phyloP scores from a whole-genome alignment of 2,329 filamentous ascomycete genomes.

The Cryphonectria radicalis region DNA sequence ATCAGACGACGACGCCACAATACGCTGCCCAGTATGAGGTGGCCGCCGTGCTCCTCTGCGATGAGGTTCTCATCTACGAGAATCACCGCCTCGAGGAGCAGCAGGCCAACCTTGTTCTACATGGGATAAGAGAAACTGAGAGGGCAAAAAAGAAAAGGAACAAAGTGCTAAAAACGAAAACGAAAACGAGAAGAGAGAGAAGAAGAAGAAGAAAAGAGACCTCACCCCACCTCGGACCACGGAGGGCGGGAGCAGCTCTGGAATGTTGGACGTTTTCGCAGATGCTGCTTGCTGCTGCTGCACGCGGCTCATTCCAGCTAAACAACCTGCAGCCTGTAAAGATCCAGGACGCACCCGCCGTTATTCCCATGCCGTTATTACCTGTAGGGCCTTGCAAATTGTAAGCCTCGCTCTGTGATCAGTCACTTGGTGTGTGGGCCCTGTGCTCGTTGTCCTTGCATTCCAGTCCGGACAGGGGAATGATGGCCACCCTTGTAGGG shows the following conservation, averaged over 20 bases:
- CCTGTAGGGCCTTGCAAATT: not conserved
- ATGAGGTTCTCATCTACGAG: not conserved
- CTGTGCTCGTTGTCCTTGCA: not conserved
- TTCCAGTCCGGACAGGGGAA: not conserved
- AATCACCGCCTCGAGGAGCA: not conserved
- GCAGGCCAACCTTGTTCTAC: not conserved
- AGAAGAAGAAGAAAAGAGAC: not conserved
- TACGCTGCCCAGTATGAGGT: not conserved
- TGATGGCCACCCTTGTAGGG: not conserved
- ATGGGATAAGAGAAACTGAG: not conserved
- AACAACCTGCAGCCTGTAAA: not conserved
- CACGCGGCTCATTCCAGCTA: not conserved
- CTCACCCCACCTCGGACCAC: not conserved
- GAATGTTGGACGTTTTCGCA: not conserved
- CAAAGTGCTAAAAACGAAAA: rapidly evolving
- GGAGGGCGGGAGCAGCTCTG: not conserved
- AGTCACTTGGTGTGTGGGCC: not conserved
- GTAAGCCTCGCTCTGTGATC: not conserved
- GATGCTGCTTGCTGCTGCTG: not conserved
- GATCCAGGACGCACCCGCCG: not conserved
- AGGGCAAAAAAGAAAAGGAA: not conserved
- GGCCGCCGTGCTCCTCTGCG: not conserved
- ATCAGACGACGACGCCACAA: not conserved
- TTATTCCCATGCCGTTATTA: not conserved
- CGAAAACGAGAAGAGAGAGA: not conserved